Base-by-base conservation (phyloP, 139 green algal genomes). In the Micromonas pusilla region DNA sequence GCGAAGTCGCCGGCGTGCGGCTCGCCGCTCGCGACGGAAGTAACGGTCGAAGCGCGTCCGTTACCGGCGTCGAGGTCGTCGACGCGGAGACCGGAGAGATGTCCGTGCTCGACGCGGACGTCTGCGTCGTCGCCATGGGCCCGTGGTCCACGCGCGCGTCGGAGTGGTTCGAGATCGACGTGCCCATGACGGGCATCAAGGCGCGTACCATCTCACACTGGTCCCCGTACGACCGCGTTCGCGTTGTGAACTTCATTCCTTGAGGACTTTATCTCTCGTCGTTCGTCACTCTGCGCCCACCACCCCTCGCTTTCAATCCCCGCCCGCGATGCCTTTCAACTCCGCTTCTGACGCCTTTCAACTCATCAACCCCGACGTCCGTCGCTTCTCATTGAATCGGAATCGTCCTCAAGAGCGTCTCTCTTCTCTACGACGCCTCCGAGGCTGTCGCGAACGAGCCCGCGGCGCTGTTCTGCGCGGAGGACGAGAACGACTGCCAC, bases 61-160 rank as follows among this genome's bases (percentile, higher is more conserved):
- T 72, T 28, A 30, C n/a, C 25, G 75, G 62, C 13, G 60, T 80
- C 1, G 4, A 38, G 3, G 78, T 82, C 21, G 21, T 19, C 21
- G 37, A 77, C 30, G 45, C 68, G 23, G 36, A 63, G 20, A 30
- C n/a, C 6, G 62, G 38, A 26, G 4, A 70, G 20, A 33, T n/a
- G 30, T 36, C 23, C 1, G 38, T 74, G 20, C 25, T 83, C 6
- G 53, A 31, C 21, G 66, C 72, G 13, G 78, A 86, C 54, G 65
- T 66, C 38, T 81, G 75, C 32, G 73, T 86, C 19, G 54, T 88
- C 26, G 77, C 73, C 2, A 82, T 88, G 72, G 83, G 81, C 1
- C 78, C 78, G 23, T 88, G 81, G 81, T 83, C 67, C 60, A 79
- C 73, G 57, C 52, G 34, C 31, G 73, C 73, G n/a, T 60, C 38